phyloP scores from a whole-genome alignment of 352 stramenopile species.

The Globisporangium orthogonon region DNA sequence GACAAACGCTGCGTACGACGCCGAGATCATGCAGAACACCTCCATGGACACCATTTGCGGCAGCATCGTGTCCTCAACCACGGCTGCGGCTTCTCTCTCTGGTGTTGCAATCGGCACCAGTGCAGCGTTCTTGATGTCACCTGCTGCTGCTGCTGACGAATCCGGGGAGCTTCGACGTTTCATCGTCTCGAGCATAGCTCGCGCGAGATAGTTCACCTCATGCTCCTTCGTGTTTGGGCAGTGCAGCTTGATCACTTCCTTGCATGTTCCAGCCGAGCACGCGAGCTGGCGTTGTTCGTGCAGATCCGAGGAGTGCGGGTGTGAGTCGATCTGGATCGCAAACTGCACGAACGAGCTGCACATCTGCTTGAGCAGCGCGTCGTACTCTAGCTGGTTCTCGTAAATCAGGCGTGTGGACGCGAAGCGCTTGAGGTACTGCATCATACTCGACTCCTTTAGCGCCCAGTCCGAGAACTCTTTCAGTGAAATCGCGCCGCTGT shows the following conservation, averaged over 20 bases:
- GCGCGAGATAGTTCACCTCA: conserved; percentile 41
- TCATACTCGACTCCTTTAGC: conserved; percentile 33
- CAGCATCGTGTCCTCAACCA: neutral
- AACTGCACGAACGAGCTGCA: conserved; percentile 44
- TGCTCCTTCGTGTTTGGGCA: conserved; percentile 21
- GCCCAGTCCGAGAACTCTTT: conserved; percentile 56
- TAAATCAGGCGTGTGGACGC: conserved; percentile 57
- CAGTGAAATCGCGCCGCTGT: conserved; percentile 52
- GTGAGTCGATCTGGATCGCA: conserved; percentile 7
- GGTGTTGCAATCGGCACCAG: neutral
- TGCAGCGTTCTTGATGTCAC: neutral
- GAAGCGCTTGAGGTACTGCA: conserved; percentile 57
- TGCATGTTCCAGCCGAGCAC: conserved; percentile 32
- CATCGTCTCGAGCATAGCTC: conserved; percentile 36
- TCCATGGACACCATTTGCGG: conserved; percentile 35
- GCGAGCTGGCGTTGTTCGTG: conserved; percentile 22
- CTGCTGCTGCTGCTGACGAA: neutral
- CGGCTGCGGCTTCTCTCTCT: neutral
- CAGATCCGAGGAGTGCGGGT: neutral
- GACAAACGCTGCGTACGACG: conserved; percentile 56
- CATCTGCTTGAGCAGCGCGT: conserved; percentile 46
- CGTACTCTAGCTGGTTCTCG: conserved; percentile 61
- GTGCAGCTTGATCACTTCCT: conserved; percentile 31
- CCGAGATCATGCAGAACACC: conserved; percentile 53
- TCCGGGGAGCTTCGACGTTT: neutral